Evolutionary conservation across 2,329 filamentous ascomycete species (phyloP), one percentile per base, ranked within the genome.

Genomic region (Xylaria multiplex): DNA sequence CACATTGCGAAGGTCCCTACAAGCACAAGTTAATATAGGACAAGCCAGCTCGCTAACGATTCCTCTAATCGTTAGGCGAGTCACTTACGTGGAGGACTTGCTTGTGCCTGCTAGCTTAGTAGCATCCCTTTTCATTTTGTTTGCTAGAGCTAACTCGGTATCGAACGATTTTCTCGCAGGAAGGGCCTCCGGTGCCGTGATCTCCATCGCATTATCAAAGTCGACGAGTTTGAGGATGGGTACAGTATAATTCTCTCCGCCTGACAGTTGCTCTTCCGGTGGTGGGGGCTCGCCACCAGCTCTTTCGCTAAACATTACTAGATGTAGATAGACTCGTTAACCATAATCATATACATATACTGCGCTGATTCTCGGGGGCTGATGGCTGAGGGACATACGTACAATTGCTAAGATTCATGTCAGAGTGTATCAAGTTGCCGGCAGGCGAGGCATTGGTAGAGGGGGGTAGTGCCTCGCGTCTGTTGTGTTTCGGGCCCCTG

Each of bases 301-400:
- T 19, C 35, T 37, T 8, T 57, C 42, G 8, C 55, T n/a, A 6
- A 58, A 58, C 55, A 58, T 58, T n/a, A 58, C 55, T 58, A 6
- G 37, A 2, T 43, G 16, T 5, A 43, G 30, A n/a, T 45, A 32
- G 19, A 22, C 22, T 16, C 6, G 55, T 37, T 58, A 35, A 35
- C 46, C 13, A 1, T 6, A n/a, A n/a, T 5, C 6, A 24, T 16
- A 9, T 1, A 35, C 3, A 40, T 54, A 22, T 32, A 40, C 6
- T 7, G 13, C 27, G 5, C 6, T n/a, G 3, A 14, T n/a, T 1
- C 6, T 11, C 7, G 24, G 14, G 3, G 16, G 27, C 2, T 4
- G 2, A n/a, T 27, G 2, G 13, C 19, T 6, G 42, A 46, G 6
- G 7, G 19, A 56, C 6, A 2, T 11, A 58, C 46, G 35, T 52